Conservation (phyloP, 2,329 filamentous ascomycete genomes). For the Pseudogymnoascus verrucosus region DNA sequence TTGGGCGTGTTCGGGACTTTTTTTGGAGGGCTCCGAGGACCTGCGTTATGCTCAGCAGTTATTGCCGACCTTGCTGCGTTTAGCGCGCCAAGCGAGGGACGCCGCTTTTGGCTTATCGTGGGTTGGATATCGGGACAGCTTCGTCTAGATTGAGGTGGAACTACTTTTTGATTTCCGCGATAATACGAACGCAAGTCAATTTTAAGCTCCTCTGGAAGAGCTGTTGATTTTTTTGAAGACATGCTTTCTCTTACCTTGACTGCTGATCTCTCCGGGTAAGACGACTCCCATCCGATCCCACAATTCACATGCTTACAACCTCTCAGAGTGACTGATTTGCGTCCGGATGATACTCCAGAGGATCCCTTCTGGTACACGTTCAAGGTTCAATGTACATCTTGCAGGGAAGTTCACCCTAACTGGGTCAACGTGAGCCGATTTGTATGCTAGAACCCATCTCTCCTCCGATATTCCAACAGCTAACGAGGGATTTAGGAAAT, state of each 20-base stretch:
- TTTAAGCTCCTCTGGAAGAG: not conserved
- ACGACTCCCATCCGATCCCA: conserved; percentile 21
- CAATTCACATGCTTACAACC: conserved; percentile 12
- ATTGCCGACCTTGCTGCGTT: not conserved
- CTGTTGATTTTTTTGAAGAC: conserved; percentile 13
- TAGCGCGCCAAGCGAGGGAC: conserved; percentile 3
- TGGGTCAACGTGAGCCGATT: conserved; percentile 80
- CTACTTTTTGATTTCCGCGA: not conserved
- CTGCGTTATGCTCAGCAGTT: not conserved
- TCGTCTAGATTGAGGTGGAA: not conserved
- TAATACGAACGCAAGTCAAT: conserved; percentile 2
- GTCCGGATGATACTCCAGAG: conserved; percentile 72
- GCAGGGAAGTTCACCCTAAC: conserved; percentile 83
- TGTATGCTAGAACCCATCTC: conserved; percentile 39
- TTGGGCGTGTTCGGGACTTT: not conserved
- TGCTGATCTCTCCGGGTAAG: conserved; percentile 63
- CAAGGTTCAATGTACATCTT: conserved; percentile 97
- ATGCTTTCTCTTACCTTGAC: conserved; percentile 62
- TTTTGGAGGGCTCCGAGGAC: not conserved
- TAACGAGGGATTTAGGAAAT: conserved; percentile 51
- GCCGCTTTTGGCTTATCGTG: conserved; percentile 2
- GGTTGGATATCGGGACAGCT: not conserved
- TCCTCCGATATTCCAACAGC: not conserved
- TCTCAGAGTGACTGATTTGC: conserved; percentile 77
- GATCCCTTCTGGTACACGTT: conserved; percentile 94